A percentile compares a stretch with the other conserved stretches of the same genome.
phyloP scores from a whole-genome alignment of 2,329 filamentous ascomycete species.

The Clarireedia homoeocarpa region DNA sequence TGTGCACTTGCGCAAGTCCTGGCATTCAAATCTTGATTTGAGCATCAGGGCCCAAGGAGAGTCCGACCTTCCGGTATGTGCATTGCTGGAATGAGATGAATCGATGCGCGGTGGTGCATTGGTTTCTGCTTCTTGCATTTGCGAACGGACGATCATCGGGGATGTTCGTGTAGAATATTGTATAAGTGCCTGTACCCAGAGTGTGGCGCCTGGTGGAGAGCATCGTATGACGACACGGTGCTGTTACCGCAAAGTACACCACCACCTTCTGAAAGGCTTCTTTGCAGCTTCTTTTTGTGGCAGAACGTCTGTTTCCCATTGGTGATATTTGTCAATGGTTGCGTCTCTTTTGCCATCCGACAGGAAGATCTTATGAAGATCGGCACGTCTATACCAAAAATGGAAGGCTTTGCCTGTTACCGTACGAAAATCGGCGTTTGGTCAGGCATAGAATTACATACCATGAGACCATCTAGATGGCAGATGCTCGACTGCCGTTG shows the following conservation, averaged over 20 bases:
- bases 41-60: too few relatives aligned
- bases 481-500: too few relatives aligned
- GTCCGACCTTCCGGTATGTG: too few relatives aligned
- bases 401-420: neutral
- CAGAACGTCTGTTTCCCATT: neutral
- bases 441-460: neutral
- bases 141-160: too few relatives aligned
- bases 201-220: neutral
- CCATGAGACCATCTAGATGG: too few relatives aligned
- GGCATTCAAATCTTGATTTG: too few relatives aligned
- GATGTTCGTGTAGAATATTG: neutral
- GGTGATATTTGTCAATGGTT: neutral
- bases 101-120: too few relatives aligned
- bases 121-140: too few relatives aligned
- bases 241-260: neutral
- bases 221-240: neutral
- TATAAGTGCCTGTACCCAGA: neutral
- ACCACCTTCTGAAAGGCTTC: neutral
- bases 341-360: neutral
- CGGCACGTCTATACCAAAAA: neutral
- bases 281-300: neutral
- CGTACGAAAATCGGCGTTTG: neutral
- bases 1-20: too few relatives aligned
- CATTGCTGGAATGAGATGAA: too few relatives aligned
- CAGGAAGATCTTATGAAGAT: neutral